Conservation (phyloP, 192 early-diverging fungal species). For the Coemansia sp. region DNA sequence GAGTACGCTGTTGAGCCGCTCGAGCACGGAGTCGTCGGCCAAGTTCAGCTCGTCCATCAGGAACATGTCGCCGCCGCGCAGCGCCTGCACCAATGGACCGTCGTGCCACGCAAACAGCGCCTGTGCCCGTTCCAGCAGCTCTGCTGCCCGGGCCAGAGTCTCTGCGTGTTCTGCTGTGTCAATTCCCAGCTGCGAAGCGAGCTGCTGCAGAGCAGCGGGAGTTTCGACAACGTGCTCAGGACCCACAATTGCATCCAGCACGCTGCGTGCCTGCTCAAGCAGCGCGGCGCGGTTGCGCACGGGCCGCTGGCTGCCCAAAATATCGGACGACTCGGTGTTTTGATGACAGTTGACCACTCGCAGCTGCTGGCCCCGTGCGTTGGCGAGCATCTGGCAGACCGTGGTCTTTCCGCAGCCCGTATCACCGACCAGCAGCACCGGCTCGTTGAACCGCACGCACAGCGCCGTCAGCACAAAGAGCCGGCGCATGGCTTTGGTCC, state of each 20-base stretch:
- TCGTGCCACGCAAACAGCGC: constrained; percentile 95
- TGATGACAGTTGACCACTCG: constrained; percentile 97
- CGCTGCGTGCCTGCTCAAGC: constrained; percentile 52
- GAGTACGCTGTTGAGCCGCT: constrained; percentile 91
- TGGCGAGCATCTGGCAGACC: constrained; percentile 89
- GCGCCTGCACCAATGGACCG: constrained; percentile 88
- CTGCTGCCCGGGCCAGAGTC: neutral
- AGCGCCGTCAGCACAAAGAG: constrained; percentile 82
- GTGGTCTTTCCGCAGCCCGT: constrained; percentile 99
- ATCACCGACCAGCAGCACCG: constrained; percentile 93
- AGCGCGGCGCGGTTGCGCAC: constrained; percentile 70
- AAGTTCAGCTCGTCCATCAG: constrained; percentile 97
- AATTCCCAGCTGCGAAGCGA: constrained; percentile 14
- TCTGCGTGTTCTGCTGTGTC: constrained; percentile 4
- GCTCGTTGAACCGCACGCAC: constrained; percentile 80
- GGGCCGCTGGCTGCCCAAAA: constrained; percentile 92
- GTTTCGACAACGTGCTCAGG: constrained; percentile 9
- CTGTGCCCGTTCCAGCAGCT: constrained; percentile 38
- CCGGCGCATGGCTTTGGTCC: constrained; percentile 92
- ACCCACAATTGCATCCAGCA: constrained; percentile 28
- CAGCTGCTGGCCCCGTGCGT: constrained; percentile 61
- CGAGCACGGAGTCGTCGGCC: constrained; percentile 97
- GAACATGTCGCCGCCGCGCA: constrained; percentile 85
- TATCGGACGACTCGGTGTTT: constrained; percentile 90
- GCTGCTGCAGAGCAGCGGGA: constrained; percentile 14